Conservation (phyloP, 192 early-diverging fungal genomes). For the Backusella sp. region DNA sequence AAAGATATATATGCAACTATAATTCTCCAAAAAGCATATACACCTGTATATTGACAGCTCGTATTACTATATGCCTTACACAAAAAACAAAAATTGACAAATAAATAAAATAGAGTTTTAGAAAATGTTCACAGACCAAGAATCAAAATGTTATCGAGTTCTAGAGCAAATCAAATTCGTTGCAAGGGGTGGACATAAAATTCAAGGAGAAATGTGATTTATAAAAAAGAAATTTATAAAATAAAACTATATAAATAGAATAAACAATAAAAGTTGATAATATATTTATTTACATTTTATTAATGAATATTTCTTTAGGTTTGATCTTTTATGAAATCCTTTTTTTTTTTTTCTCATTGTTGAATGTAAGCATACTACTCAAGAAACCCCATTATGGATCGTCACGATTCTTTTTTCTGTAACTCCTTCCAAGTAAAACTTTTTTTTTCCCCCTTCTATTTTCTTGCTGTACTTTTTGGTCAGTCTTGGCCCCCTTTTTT, state of each 20-base stretch:
- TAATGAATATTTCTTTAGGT: neutral
- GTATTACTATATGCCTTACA: neutral
- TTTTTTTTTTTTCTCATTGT: neutral
- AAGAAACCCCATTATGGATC: neutral
- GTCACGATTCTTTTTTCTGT: neutral
- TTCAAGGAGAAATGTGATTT: slow-evolving; percentile 9
- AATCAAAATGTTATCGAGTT: neutral
- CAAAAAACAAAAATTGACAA: neutral
- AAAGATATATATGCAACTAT: neutral
- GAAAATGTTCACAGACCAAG: neutral
- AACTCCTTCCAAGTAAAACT: neutral
- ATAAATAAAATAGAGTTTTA: neutral
- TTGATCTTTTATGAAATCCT: neutral
- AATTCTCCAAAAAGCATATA: neutral
- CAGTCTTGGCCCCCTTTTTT: neutral
- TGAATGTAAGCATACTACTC: neutral
- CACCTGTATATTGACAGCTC: neutral
- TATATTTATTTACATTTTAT: slow-evolving; percentile 1
- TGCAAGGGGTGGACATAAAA: neutral
- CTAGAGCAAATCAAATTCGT: slow-evolving; percentile 1
- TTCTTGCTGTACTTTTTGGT: neutral
- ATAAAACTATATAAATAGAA: slow-evolving; percentile 3
- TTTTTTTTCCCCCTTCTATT: neutral
- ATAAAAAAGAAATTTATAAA: slow-evolving; percentile 1
- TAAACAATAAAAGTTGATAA: neutral